Base-by-base conservation (phyloP, 345 rosid genomes). In the Dipteronia sinensis region DNA sequence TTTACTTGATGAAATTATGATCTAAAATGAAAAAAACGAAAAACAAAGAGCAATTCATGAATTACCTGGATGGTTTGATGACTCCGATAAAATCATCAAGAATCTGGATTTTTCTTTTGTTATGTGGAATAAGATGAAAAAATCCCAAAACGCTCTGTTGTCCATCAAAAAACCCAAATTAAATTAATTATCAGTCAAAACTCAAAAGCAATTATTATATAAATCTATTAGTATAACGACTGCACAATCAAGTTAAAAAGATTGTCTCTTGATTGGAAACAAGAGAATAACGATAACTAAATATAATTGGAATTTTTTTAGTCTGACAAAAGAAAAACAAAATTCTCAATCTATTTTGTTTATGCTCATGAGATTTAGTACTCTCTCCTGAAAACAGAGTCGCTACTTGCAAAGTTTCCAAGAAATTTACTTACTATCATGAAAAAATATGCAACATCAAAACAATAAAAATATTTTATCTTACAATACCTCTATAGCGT, bases 51-150 rank as follows among this genome's bases (percentile, higher is more conserved):
- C 10, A 31, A 6, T 12, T 67, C 11, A 38, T 15, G 40, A 67
- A 38, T 73, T 82, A 95, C 98, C 98, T 89, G 40, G 98, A 91
- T 63, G 98, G 98, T 82, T 80, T 90, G 67, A 95, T 75, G 67
- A 92, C 84, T 65, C 98, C 98, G 71, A 86, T 93, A 58, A 92
- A 83, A 69, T 84, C 82, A 71, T 84, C 76, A 78, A 95, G 98
- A 67, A 95, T 95, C 83, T 93, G 87, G 77, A 91, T 86, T 72
- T 77, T 85, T 49, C 83, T 92, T 82, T 88, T 93, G 49, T 88
- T 95, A 25, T 94, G 88, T 34, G 98, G 96, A 16, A 85, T 81
- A 58, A 95, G 87, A 74, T 89, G 81, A 67, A 88, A 65, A 62
- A 81, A 59, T 78, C 89, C 94, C 19, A 95, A 89, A 72, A 86